Evolutionary conservation across 352 stramenopile species (phyloP).

Genomic region (Stramenopiles sp.): DNA sequence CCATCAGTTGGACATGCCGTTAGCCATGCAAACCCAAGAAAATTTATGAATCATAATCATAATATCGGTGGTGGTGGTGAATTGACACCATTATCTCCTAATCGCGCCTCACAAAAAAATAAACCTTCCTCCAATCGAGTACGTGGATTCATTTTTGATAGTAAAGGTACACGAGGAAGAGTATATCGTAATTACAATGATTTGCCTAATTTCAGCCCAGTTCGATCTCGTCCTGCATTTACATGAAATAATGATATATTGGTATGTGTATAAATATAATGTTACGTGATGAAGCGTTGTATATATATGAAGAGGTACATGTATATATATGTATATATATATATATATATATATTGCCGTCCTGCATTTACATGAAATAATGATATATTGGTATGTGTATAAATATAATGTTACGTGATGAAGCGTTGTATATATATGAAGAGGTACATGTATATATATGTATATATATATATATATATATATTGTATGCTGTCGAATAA

Average conservation of each 20-base stretch:
- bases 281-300: too few relatives aligned
- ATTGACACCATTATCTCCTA: not conserved
- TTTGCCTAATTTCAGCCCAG: not conserved
- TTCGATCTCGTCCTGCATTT: not conserved
- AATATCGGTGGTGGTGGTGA: not conserved
- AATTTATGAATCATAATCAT: not conserved
- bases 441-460: too few relatives aligned
- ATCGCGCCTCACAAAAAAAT: not conserved
- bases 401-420: too few relatives aligned
- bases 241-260: not conserved
- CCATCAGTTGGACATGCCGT: not conserved
- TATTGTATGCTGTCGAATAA: too few relatives aligned
- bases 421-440: too few relatives aligned
- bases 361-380: not conserved
- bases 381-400: too few relatives aligned
- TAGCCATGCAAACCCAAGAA: not conserved
- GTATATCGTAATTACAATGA: not conserved
- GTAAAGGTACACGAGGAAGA: not conserved
- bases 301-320: too few relatives aligned
- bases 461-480: too few relatives aligned
- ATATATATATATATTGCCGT: too few relatives aligned
- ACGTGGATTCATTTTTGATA: not conserved
- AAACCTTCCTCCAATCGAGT: too few relatives aligned
- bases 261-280: too few relatives aligned
- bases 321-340: too few relatives aligned